Base-by-base conservation (phyloP, 2,329 filamentous ascomycete genomes). In the Daldinia sp. region DNA sequence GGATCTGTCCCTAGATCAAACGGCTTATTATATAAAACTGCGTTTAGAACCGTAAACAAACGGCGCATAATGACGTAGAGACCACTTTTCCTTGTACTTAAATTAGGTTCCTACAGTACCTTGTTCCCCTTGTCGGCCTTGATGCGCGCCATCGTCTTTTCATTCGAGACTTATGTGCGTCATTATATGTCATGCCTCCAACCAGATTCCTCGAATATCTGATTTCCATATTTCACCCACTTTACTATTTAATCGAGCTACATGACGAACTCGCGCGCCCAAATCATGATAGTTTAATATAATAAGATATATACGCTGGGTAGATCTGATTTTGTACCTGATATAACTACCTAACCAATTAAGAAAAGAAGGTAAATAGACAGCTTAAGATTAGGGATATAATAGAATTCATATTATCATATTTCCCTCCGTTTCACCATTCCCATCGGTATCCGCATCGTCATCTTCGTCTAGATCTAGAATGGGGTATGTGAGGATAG, bases 401-500 rank as follows among this genome's bases (percentile, higher is more conserved):
- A 48, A 10, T 17, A 13, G 7, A 37, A 11, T 56, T 70, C 52
- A 75, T 72, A 74, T 71, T 64, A 72, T 64, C 67, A 70, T 70
- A 35, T 64, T 68, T 54, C 71, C 68, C 52, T 71, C 68, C 10
- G 30, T 27, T 37, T 68, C 68, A 11, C 48, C 62, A 25, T 68
- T 48, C 15, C 74, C 76, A 27, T 75, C 73, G 2, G 68, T 73
- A 9, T 61, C 73, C 3, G 63, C 71, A 9, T 72, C 78, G 2
- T 81, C 80, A 6, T 80, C 80, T 2, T 81, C 87, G 17, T 50
- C 47, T 35, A 96, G 81, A 68, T 96, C 93, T 15, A 86, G 80
- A 34, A 98, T 84, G 0, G 95, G 94, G 75, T 94, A 99, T 10
- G 94, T 97, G 66, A 97, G 80, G 25, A 97, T 90, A 1, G 93